Conservation (phyloP, 176 grass and related monocot genomes). For the Oryza meridionalis region DNA sequence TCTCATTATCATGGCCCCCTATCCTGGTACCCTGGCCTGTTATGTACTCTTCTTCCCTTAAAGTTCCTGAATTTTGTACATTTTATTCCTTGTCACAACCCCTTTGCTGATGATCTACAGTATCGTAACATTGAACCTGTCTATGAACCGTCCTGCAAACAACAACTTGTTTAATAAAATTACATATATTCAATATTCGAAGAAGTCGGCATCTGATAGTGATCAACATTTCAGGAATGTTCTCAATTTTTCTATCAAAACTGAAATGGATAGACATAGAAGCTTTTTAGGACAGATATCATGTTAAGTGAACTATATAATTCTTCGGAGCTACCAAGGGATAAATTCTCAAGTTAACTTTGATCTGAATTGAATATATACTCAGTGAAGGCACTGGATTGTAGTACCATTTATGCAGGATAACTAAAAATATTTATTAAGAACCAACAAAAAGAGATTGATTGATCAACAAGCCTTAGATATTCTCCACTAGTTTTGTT, state of each 20-base stretch:
- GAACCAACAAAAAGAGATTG: not conserved
- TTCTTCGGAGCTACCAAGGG: not conserved
- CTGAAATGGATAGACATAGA: not conserved
- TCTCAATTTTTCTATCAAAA: not conserved
- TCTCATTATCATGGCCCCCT: conserved; percentile 1
- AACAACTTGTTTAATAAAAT: not conserved
- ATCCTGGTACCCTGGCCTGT: not conserved
- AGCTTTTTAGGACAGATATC: conserved; percentile 9
- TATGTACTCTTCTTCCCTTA: not conserved
- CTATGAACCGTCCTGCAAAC: not conserved
- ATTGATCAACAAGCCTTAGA: conserved; percentile 10
- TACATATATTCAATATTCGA: not conserved
- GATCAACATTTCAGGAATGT: not conserved
- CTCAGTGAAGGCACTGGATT: not conserved
- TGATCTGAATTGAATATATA: conserved; percentile 3
- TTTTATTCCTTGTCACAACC: conserved; percentile 16
- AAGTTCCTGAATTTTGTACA: not conserved
- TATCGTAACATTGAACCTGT: not conserved
- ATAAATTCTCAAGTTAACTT: not conserved
- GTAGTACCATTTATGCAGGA: not conserved
- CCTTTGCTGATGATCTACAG: not conserved
- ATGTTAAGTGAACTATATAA: not conserved
- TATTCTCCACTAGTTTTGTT: conserved; percentile 2
- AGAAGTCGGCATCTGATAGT: not conserved
- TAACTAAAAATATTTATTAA: not conserved